Conservation (phyloP, 345 rosid species). For the Pugionium cornutum region DNA sequence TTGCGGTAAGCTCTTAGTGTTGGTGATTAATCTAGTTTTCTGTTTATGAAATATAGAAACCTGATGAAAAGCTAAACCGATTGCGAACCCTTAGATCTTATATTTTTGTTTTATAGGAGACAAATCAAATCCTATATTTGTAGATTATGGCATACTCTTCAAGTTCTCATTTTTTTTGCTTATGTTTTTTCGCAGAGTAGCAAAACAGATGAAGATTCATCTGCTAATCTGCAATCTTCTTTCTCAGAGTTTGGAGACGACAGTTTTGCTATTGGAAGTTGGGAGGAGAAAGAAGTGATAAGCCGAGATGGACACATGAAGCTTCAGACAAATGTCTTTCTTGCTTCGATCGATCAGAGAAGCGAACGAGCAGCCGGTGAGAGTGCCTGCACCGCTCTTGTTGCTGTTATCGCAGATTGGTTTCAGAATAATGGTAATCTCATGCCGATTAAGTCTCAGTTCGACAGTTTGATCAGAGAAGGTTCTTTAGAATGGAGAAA, state of each 20-base stretch:
- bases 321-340: constrained; percentile 58
- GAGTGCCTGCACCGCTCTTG: constrained; percentile 76
- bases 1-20: constrained; percentile 30
- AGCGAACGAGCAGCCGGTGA: constrained; percentile 73
- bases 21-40: background rate
- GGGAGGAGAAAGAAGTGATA: constrained; percentile 60
- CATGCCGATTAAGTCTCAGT: constrained; percentile 64
- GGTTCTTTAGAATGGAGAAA: constrained; percentile 73
- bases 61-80: background rate
- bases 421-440: constrained; percentile 53
- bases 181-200: constrained; percentile 41
- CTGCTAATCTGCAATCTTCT: constrained; percentile 43
- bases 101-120: background rate
- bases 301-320: constrained; percentile 64
- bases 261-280: constrained; percentile 57
- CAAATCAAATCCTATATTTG: background rate
- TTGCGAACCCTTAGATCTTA: background rate
- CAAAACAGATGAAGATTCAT: constrained; percentile 46
- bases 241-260: constrained; percentile 65
- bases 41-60: background rate
- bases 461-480: constrained; percentile 61
- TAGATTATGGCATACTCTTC: background rate
- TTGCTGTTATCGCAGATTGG: constrained; percentile 66
- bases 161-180: constrained; percentile 6
- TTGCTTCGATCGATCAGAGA: constrained; percentile 71